A percentile compares a stretch with the other conserved stretches of the same genome.
These are phyloP conservation scores for Nyctanthes arbortristis DNA, from an alignment of 257 asterid species.

Conservation along the genomic window DNA sequence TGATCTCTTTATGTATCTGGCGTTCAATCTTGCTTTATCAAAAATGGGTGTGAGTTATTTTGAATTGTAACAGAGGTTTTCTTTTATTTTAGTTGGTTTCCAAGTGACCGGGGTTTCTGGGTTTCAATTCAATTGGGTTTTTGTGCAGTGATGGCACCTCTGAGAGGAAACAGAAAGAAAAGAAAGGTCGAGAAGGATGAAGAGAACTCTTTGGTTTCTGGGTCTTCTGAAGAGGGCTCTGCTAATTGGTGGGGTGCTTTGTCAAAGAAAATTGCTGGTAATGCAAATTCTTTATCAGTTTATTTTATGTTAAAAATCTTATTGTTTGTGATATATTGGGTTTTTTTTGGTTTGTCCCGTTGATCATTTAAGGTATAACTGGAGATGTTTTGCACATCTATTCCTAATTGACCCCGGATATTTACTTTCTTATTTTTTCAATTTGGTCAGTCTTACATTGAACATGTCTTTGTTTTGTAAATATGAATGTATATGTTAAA, in stretches of 20 bases:
- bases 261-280: conserved; percentile 59
- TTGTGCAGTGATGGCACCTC: conserved; percentile 51
- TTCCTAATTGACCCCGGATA: background rate
- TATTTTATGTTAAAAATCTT: conserved; percentile 16
- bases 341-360: background rate
- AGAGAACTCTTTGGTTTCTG: conserved; percentile 42
- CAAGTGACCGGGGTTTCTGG: conserved; percentile 20
- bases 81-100: conserved; percentile 15
- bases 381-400: conserved; percentile 3
- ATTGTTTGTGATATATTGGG: background rate
- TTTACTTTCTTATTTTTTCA: background rate
- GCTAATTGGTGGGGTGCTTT: conserved; percentile 67
- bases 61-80: conserved; percentile 21
- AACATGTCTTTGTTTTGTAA: too few relatives aligned
- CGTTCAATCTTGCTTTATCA: conserved; percentile 14
- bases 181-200: conserved; percentile 62
- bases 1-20: conserved; percentile 18
- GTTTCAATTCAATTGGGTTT: conserved; percentile 31
- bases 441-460: background rate
- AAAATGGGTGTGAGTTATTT: conserved; percentile 24
- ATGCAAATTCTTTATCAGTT: conserved; percentile 18
- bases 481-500: too few relatives aligned
- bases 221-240: conserved; percentile 56
- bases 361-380: conserved; percentile 9
- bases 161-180: conserved; percentile 64